These are phyloP conservation scores for Podospora tetraspora DNA, from an alignment of 495 filamentous ascomycete genomes.

Conservation along the genomic window DNA sequence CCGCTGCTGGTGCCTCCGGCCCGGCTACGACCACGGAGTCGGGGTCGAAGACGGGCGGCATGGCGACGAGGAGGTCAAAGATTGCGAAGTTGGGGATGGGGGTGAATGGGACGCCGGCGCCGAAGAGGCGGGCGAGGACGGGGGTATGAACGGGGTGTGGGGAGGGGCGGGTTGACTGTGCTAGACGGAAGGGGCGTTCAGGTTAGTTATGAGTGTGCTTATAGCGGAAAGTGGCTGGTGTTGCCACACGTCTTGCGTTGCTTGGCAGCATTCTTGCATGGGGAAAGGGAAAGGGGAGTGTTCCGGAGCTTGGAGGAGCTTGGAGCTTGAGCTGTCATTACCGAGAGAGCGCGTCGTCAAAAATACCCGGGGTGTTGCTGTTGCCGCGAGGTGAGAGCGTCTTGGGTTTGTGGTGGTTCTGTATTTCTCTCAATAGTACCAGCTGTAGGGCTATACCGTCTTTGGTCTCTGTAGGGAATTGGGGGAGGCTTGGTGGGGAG, in stretches of 20 bases:
- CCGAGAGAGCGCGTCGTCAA: not conserved
- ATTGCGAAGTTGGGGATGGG: conserved; percentile 31
- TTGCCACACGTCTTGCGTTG: not conserved
- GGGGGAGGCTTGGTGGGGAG: not conserved
- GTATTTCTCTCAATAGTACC: not conserved
- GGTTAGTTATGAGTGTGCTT: not conserved
- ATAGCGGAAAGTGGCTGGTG: not conserved
- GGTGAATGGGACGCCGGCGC: conserved; percentile 34
- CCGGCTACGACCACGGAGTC: not conserved
- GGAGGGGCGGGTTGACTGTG: no score
- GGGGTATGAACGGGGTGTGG: not conserved
- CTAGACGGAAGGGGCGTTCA: not conserved
- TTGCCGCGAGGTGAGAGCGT: no score
- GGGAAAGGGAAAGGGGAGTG: not conserved
- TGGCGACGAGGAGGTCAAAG: conserved; percentile 24
- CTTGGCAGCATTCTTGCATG: not conserved
- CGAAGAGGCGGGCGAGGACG: conserved; percentile 25
- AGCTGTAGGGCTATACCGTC: not conserved
- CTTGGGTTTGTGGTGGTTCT: not conserved
- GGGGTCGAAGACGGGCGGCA: conserved; percentile 1
- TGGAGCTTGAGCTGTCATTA: not conserved
- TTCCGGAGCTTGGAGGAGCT: no score
- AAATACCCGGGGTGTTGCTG: not conserved
- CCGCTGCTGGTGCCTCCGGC: conserved; percentile 2
- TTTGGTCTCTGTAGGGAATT: not conserved